These are phyloP conservation scores for Vanilla planifolia DNA, from an alignment of 106 monocot genomes.

Conservation along the genomic window DNA sequence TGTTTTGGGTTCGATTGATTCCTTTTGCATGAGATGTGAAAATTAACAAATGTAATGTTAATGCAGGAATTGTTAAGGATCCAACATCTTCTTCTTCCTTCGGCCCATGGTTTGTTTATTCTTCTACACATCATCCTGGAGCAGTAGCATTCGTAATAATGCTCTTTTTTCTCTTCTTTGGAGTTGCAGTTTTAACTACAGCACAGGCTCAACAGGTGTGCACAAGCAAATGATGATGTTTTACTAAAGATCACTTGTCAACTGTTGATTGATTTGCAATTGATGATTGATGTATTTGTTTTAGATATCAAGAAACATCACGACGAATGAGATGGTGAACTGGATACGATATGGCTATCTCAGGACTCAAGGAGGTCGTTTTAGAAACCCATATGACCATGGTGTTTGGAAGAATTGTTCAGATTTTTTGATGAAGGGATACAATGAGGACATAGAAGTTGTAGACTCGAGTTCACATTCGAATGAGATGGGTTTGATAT, in stretches of 20 bases:
- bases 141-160: constrained; percentile 72
- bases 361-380: constrained; percentile 65
- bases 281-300: constrained; percentile 7
- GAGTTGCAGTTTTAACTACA: constrained; percentile 61
- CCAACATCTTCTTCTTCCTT: constrained; percentile 62
- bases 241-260: too few species aligned
- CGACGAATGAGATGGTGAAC: constrained; percentile 98
- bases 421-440: constrained; percentile 80
- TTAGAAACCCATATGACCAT: constrained; percentile 88
- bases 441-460: constrained; percentile 64
- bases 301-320: constrained; percentile 88
- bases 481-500: constrained; percentile 27
- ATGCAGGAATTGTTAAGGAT: constrained; percentile 57
- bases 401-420: constrained; percentile 76
- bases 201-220: constrained; percentile 97
- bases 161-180: constrained; percentile 87
- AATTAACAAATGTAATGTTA: background rate
- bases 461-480: constrained; percentile 15
- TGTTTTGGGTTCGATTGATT: constrained; percentile 5
- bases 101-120: constrained; percentile 63
- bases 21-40: background rate
- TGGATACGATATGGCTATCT: constrained; percentile 74
- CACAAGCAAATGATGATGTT: background rate
- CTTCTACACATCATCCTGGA: constrained; percentile 58
- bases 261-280: too few species aligned